phyloP scores from a whole-genome alignment of 2,329 filamentous ascomycete genomes.

The Reticulascus tulasneorum region DNA sequence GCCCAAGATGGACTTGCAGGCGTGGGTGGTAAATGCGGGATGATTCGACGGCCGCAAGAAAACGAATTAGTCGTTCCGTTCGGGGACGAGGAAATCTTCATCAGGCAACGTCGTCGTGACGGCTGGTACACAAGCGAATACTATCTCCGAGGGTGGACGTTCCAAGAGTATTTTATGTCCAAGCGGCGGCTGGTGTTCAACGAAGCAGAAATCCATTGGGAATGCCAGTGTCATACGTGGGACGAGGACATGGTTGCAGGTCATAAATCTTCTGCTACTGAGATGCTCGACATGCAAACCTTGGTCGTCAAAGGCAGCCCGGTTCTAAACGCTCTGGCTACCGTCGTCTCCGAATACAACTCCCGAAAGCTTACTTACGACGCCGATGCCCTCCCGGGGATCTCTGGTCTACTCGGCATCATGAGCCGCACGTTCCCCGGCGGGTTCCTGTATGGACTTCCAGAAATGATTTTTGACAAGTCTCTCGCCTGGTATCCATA shows the following conservation, averaged over 20 bases:
- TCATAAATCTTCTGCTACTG: no score
- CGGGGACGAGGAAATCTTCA: not conserved
- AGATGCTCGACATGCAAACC: not conserved
- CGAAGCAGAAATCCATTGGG: not conserved
- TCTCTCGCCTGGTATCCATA: not conserved
- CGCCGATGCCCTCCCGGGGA: conserved; percentile 17
- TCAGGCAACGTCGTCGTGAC: not conserved
- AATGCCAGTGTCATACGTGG: not conserved
- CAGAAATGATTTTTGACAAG: conserved; percentile 4
- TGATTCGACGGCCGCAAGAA: accelerated
- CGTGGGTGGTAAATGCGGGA: not conserved
- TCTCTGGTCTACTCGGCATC: not conserved
- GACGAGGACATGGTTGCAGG: not conserved
- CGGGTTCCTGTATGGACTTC: not conserved
- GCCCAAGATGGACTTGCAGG: not conserved
- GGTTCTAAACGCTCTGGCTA: not conserved
- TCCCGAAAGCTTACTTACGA: conserved; percentile 23
- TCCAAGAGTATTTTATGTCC: conserved; percentile 1
- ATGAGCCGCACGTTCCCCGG: conserved; percentile 1
- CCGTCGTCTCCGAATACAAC: conserved; percentile 20
- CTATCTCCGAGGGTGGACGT: not conserved
- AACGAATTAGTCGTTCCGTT: no score
- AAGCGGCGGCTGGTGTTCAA: not conserved
- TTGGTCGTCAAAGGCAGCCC: not conserved
- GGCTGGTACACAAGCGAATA: not conserved